Conservation (phyloP, 768 basidiomycete species). For the Agaricus blazei region DNA sequence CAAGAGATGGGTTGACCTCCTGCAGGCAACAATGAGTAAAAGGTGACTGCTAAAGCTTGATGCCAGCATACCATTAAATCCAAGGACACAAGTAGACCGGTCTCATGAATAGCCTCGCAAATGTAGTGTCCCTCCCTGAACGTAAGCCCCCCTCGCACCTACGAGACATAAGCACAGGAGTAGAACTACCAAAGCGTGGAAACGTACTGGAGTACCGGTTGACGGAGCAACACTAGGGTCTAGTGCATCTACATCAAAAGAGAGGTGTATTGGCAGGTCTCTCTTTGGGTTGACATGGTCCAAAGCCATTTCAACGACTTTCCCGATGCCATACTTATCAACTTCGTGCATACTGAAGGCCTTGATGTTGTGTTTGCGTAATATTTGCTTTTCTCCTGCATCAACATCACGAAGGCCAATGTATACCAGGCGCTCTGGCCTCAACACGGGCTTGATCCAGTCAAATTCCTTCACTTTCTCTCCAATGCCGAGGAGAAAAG, state of each 20-base stretch:
- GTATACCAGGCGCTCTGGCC: slow-evolving; percentile 81
- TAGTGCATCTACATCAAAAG: slow-evolving; percentile 93
- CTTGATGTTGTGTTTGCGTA: slow-evolving; percentile 76
- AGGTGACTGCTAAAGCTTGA: slow-evolving; percentile 1
- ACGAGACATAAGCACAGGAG: slow-evolving; percentile 8
- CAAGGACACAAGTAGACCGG: slow-evolving; percentile 84
- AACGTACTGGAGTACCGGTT: slow-evolving; percentile 81
- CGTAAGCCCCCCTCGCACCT: slow-evolving; percentile 92
- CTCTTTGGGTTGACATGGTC: slow-evolving; percentile 88
- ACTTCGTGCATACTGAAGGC: slow-evolving; percentile 92
- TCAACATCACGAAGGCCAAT: slow-evolving; percentile 96
- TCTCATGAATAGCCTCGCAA: slow-evolving; percentile 89
- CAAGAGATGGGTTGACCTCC: slow-evolving; percentile 97
- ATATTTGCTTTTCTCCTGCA: slow-evolving; percentile 78
- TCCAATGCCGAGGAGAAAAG: slow-evolving; percentile 76
- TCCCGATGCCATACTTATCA: slow-evolving; percentile 87
- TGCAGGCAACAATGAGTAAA: slow-evolving; percentile 22
- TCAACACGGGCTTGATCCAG: slow-evolving; percentile 60
- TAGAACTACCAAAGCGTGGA: background rate
- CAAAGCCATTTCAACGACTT: slow-evolving; percentile 94
- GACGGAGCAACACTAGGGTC: slow-evolving; percentile 96
- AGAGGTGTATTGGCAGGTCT: slow-evolving; percentile 85
- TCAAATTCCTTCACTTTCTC: slow-evolving; percentile 36
- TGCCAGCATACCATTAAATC: slow-evolving; percentile 79
- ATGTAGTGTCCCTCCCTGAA: slow-evolving; percentile 99